Conservation (phyloP, 768 basidiomycete genomes). For the Trametopsis cervina region DNA sequence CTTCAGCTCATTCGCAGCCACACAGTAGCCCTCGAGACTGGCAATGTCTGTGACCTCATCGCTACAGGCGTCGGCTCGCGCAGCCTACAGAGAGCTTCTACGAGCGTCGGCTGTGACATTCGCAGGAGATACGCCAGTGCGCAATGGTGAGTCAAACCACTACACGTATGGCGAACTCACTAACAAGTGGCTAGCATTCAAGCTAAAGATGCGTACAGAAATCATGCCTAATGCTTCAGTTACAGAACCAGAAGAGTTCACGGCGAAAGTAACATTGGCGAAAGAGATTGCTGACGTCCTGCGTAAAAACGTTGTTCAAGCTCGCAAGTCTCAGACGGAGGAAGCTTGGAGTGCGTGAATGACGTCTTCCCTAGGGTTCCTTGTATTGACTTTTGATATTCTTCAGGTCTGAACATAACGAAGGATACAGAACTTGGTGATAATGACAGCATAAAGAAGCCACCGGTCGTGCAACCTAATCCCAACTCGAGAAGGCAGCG, state of each 20-base stretch:
- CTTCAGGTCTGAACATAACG: slow-evolving; percentile 62
- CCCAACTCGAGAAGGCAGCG: slow-evolving; percentile 38
- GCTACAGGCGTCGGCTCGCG: slow-evolving; percentile 58
- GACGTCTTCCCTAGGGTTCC: background rate
- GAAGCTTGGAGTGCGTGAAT: slow-evolving; percentile 52
- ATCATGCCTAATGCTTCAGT: slow-evolving; percentile 35
- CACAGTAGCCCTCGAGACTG: no score
- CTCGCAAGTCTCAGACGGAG: slow-evolving; percentile 36
- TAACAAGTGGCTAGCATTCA: slow-evolving; percentile 56
- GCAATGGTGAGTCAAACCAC: slow-evolving; percentile 12
- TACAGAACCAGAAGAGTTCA: slow-evolving; percentile 40
- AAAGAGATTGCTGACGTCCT: slow-evolving; percentile 70
- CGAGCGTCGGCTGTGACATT: slow-evolving; percentile 66
- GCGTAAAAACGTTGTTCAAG: slow-evolving; percentile 84
- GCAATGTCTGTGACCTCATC: no score
- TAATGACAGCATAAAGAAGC: slow-evolving; percentile 71
- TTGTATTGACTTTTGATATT: slow-evolving; percentile 1
- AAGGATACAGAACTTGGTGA: slow-evolving; percentile 82
- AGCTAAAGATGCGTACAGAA: slow-evolving; percentile 58
- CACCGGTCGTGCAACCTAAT: slow-evolving; percentile 39
- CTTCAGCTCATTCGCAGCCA: no score
- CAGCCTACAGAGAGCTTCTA: slow-evolving; percentile 68
- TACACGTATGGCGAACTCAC: background rate
- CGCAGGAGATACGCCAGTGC: slow-evolving; percentile 36
- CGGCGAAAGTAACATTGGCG: slow-evolving; percentile 50